Evolutionary conservation across 371 early-diverging fungal genomes (phyloP).

Genomic region (Batrachochytrium dendrobatidis): DNA sequence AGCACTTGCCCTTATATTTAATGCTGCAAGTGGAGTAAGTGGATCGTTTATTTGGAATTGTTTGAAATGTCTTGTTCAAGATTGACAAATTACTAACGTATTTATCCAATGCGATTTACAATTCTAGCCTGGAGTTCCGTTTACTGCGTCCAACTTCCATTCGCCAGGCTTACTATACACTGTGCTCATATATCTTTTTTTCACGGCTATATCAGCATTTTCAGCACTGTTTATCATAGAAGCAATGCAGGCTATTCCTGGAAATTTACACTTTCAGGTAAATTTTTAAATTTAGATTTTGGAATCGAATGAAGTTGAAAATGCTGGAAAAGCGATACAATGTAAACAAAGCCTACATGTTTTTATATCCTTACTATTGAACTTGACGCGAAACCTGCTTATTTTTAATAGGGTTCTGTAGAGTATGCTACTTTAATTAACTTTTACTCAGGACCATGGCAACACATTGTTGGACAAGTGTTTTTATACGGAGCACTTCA

Average conservation of each 20-base stretch:
- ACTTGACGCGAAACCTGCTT: background rate
- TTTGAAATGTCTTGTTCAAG: background rate
- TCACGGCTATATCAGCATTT: constrained; percentile 30
- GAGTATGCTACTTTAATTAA: constrained; percentile 50
- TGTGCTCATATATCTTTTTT: constrained; percentile 25
- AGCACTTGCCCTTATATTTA: constrained; percentile 35
- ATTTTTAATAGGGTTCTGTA: constrained; percentile 32
- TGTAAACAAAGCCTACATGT: background rate
- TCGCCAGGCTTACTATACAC: constrained; percentile 29
- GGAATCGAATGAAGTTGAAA: background rate
- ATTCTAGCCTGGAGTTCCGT: constrained; percentile 13
- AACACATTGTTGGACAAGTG: constrained; percentile 34
- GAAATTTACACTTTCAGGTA: constrained; percentile 59
- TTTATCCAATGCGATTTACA: background rate
- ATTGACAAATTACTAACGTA: background rate
- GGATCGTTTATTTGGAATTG: constrained; percentile 10
- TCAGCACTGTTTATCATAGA: constrained; percentile 63
- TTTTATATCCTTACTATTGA: background rate
- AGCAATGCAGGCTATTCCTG: constrained; percentile 67
- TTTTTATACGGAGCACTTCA: constrained; percentile 40
- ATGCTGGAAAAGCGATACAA: too few relatives aligned
- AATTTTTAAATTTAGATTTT: background rate
- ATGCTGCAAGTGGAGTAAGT: constrained; percentile 41
- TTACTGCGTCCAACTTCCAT: constrained; percentile 21
- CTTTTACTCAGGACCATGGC: constrained; percentile 40